Evolutionary conservation across 73 alveolate species (phyloP), one percentile per base, ranked within the genome.

Genomic region (Paramecium sexaurelia): DNA sequence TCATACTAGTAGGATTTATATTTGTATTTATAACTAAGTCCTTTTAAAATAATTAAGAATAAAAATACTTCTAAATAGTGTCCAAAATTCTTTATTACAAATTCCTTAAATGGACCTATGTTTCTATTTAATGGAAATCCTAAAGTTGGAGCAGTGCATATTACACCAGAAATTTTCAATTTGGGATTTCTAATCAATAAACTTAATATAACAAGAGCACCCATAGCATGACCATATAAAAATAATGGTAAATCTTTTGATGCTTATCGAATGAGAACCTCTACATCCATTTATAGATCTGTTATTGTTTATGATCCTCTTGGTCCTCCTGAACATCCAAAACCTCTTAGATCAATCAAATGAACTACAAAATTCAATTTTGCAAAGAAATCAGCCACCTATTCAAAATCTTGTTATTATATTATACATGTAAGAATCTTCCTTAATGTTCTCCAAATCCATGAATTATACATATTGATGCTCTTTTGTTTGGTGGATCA

Each of bases 371-470:
- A 96, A 24, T 97, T 98, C 83, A 92, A 66, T 68, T 94, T 20
- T 4, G 97, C 99, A 61, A 91, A 96, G 22, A 85, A 75, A 13
- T 91, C 88, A 22, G 96, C 99, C 9, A 88, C 55, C 68, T 78
- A 41, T 5, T 32, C 20, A 41, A 29, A 41, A 40, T 45, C n/a
- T 22, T 29, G 2, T 33, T 32, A 13, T 22, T 4, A 17, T n/a
- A 1, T 29, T 22, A 3, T 40, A 66, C 69, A 56, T 95, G 96
- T 36, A 93, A 27, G 43, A 92, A 93, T 39, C 94, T 56, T 39
- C 96, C 99, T 26, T 95, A 68, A 40, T 93, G 95, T 73, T 96
- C 98, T 33, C 98, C 99, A 91, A 95, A 93, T 32, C 99, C 99
- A 91, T 96, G 99, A 43, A 94, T 92, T 13, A 96, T 95, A 19